A percentile compares a stretch with the other conserved stretches of the same genome.
These are phyloP conservation scores for Lagenaria siceraria DNA, from an alignment of 306 rosid genomes.

Conservation along the genomic window DNA sequence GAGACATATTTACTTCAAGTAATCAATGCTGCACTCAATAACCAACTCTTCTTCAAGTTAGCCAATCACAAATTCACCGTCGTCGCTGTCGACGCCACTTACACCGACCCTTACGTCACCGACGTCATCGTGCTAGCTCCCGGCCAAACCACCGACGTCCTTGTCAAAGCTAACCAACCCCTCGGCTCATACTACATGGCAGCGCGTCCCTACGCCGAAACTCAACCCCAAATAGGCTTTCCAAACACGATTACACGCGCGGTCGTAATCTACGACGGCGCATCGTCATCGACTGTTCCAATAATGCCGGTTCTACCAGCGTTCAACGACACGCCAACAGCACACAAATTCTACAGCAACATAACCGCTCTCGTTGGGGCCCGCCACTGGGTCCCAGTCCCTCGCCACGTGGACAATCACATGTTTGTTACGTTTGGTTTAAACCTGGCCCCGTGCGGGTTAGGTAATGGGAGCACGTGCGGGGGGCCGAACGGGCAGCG, in stretches of 20 bases:
- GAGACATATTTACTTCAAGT: conserved; percentile 44
- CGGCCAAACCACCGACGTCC: conserved; percentile 51
- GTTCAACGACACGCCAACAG: conserved; percentile 23
- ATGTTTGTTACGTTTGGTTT: conserved; percentile 42
- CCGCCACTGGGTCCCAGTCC: conserved; percentile 44
- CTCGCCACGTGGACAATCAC: conserved; percentile 28
- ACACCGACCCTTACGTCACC: conserved; percentile 33
- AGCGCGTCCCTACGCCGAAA: conserved; percentile 18
- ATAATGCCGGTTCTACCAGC: conserved; percentile 34
- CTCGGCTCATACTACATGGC: conserved; percentile 58
- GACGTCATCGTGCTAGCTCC: conserved; percentile 34
- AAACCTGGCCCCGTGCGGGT: conserved; percentile 13
- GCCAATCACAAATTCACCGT: conserved; percentile 55
- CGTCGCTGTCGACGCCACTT: conserved; percentile 46
- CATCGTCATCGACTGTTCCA: conserved; percentile 2
- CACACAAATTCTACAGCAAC: conserved; percentile 36
- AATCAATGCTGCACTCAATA: conserved; percentile 50
- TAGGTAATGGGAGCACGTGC: conserved; percentile 13
- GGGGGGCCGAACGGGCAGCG: not conserved
- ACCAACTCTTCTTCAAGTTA: conserved; percentile 46
- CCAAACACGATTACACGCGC: conserved; percentile 27
- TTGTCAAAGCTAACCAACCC: conserved; percentile 23
- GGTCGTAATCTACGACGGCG: conserved; percentile 20
- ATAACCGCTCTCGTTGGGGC: conserved; percentile 19
- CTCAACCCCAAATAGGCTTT: not conserved